These are phyloP conservation scores for Saccharata proteae DNA, from an alignment of 2,329 filamentous ascomycete species.

Conservation along the genomic window DNA sequence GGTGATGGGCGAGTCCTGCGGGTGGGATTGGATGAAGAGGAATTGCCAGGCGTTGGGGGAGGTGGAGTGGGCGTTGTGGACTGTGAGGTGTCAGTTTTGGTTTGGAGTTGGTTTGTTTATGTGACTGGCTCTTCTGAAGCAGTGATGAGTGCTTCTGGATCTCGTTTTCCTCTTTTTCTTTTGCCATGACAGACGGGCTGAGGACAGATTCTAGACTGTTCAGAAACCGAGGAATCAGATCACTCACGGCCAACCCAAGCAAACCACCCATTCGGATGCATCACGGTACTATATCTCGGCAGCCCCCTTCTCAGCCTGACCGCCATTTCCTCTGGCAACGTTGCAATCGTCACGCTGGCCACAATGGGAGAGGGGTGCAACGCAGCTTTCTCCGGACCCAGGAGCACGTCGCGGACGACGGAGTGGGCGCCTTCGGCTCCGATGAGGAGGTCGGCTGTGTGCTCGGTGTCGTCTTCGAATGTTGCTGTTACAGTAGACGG, in stretches of 20 bases:
- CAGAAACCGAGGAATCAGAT: conserved; percentile 28
- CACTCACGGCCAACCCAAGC: conserved; percentile 10
- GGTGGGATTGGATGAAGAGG: conserved; percentile 38
- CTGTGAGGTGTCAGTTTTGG: background rate
- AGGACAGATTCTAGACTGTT: too few relatives aligned
- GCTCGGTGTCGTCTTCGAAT: conserved; percentile 21
- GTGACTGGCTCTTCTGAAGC: too few relatives aligned
- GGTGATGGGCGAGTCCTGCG: conserved; percentile 20
- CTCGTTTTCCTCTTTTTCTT: background rate
- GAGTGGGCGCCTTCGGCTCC: conserved; percentile 22
- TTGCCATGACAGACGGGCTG: too few relatives aligned
- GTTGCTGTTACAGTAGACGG: conserved; percentile 22
- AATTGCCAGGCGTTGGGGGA: conserved; percentile 32
- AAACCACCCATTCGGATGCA: conserved; percentile 33
- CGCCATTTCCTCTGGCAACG: conserved; percentile 31
- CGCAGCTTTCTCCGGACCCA: conserved; percentile 16
- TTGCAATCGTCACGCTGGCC: conserved; percentile 33
- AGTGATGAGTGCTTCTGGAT: too few relatives aligned
- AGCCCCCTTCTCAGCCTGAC: conserved; percentile 32
- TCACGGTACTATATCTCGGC: conserved; percentile 30
- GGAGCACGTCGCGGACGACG: conserved; percentile 10
- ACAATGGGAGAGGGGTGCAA: conserved; percentile 31
- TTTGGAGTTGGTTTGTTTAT: too few relatives aligned
- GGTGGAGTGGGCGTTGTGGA: conserved; percentile 16
- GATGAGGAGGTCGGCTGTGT: conserved; percentile 21